Base-by-base conservation (phyloP, 2,329 filamentous ascomycete species). In the Clarireedia homoeocarpa region DNA sequence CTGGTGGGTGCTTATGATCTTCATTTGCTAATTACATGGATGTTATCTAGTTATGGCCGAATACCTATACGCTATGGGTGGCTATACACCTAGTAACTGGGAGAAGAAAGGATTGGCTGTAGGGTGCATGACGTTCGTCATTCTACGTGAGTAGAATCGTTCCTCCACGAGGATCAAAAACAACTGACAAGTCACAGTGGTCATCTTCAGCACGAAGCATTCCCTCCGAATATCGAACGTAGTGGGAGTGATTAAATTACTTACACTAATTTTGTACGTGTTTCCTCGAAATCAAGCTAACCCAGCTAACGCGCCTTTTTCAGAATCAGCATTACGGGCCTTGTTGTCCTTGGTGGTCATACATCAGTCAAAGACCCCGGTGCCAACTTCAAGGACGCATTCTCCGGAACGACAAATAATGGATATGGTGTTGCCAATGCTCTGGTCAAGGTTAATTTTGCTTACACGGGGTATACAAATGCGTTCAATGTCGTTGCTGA, bases 21-120 rank as follows among this genome's bases (percentile, higher is more conserved):
- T 30, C 40, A 15, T 36, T 15, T 26, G 4, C 17, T 3, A 7
- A 6, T 27, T 6, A 2, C 45, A 60, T 20, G 57, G n/a, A 55
- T 2, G 0, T 14, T 45, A 23, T 5, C 3, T 34, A 67, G 82
- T 87, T 0, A 67, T 86, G 26, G 79, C 84, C 0, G 72, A 78
- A 40, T 88, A 88, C 61, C 66, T 87, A 0, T 88, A 80, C 69
- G 74, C 75, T 7, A 81, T 83, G 45, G 76, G 72, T 1, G 79
- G 75, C 0, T 66, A 72, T 0, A 69, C 67, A 0, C 77, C 81
- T 0, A 77, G 77, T 0, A 71, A 73, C n/a, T 88, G 84, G 85
- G 73, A 87, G 63, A 67, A 80, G 52, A 87, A 87, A 64, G 85
- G 84, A 1, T 78, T 87, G 2, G 85, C 85, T 0, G 71, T 87